These are phyloP conservation scores for Onygena corvina DNA, from an alignment of 2,329 filamentous ascomycete genomes.

Conservation along the genomic window DNA sequence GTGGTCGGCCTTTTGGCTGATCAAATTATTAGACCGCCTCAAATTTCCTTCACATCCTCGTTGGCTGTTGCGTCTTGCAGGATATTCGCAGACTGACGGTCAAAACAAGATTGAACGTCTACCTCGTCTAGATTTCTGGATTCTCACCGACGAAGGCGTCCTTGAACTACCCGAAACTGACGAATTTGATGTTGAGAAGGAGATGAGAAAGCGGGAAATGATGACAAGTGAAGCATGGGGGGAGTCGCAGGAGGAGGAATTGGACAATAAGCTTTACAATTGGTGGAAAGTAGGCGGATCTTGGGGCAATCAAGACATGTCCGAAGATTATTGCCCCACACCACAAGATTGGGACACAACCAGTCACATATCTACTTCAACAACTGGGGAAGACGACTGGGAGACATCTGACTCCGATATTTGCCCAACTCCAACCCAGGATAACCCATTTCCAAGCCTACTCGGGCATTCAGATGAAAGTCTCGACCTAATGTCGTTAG, in stretches of 20 bases:
- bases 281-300: slow-evolving; percentile 78
- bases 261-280: slow-evolving; percentile 64
- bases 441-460: slow-evolving; percentile 37
- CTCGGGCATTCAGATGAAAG: slow-evolving; percentile 43
- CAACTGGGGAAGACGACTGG: slow-evolving; percentile 38
- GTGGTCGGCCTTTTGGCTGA: slow-evolving; percentile 44
- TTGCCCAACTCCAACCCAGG: slow-evolving; percentile 62
- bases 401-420: slow-evolving; percentile 40
- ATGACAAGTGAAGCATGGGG: slow-evolving; percentile 32
- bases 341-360: slow-evolving; percentile 64
- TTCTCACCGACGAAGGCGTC: slow-evolving; percentile 42
- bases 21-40: slow-evolving; percentile 45
- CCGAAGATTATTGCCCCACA: slow-evolving; percentile 59
- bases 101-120: slow-evolving; percentile 14
- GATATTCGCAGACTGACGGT: slow-evolving; percentile 18
- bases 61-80: slow-evolving; percentile 43
- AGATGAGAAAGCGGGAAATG: slow-evolving; percentile 54
- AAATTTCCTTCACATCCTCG: slow-evolving; percentile 51
- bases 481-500: slow-evolving; percentile 57
- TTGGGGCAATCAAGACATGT: slow-evolving; percentile 72
- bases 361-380: slow-evolving; percentile 54
- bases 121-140: slow-evolving; percentile 41
- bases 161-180: slow-evolving; percentile 48
- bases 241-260: slow-evolving; percentile 47
- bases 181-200: slow-evolving; percentile 66